Evolutionary conservation across 2,329 filamentous ascomycete species (phyloP), one percentile per base, ranked within the genome.

Genomic region (Pezicula rhizophila): DNA sequence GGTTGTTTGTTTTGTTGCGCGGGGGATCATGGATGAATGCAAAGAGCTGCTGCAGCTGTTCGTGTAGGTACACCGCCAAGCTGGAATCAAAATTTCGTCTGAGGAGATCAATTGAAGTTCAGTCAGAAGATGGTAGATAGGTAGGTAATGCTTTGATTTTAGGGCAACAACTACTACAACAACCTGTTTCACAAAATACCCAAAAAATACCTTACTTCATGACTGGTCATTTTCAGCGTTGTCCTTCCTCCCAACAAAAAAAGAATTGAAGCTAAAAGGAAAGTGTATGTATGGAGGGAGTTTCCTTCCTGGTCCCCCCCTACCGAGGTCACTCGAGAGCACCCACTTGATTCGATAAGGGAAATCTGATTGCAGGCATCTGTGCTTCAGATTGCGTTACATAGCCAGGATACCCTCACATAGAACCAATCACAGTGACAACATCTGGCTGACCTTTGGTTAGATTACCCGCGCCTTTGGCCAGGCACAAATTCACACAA

Each of bases 331-430:
- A 35, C 33, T 14, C 33, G 15, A 14, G 15, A 14, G 15, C 33
- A 35, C 33, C 33, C 33, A 35, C 33, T 35, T 14, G 33, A 35
- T 14, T 14, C 12, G 33, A 35, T 14, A 23, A 37, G 15, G 12
- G 2, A 33, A 26, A 20, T 33, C 31, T 4, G 45, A 46, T 33
- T 40, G 35, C 42, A 45, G 26, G 47, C 40, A 45, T 45, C 18
- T 14, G 2, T 49, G 47, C 25, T 26, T 33, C 47, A 34, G 10
- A 15, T 23, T 26, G 50, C 61, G 50, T 48, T 31, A 34, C 45
- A 34, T 31, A 14, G 5, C 11, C 20, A 44, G 28, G 35, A 34
- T 23, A 15, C 46, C 4, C 15, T 17, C 8, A 28, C 8, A 10
- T 14, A 2, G 5, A 12, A 10, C 35, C 11, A 15, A 15, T 15